These are phyloP conservation scores for Hordeum pubiflorum DNA, from an alignment of 202 grass and related monocot species.

Conservation along the genomic window DNA sequence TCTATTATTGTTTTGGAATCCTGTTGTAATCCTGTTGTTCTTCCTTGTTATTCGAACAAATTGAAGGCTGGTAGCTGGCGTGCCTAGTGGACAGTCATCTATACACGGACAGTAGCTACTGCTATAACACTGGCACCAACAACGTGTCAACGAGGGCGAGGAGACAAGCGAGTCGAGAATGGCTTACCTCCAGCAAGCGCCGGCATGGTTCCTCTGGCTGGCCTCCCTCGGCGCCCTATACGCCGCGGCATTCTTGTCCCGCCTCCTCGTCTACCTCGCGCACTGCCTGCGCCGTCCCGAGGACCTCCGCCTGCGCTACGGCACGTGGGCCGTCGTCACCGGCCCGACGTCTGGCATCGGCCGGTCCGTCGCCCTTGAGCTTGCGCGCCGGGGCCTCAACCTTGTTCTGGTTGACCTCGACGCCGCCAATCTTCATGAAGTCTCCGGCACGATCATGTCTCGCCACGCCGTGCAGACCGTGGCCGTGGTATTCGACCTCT, in stretches of 20 bases:
- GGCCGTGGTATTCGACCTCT: slow-evolving; percentile 8
- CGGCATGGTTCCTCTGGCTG: not conserved
- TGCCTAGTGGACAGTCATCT: not conserved
- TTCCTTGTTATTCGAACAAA: not conserved
- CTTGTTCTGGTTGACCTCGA: not conserved
- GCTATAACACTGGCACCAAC: not conserved
- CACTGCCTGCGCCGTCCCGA: not conserved
- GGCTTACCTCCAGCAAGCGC: not conserved
- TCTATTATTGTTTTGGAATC: too few relatives aligned
- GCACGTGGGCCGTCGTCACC: not conserved
- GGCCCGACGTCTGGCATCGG: slow-evolving; percentile 27
- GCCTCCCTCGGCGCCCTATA: not conserved
- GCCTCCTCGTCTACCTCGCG: not conserved
- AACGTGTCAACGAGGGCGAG: too few relatives aligned
- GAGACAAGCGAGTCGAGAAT: not conserved
- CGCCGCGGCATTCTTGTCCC: not conserved
- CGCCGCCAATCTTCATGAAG: slow-evolving; percentile 2
- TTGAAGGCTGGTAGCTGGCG: not conserved
- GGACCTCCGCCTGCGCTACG: not conserved
- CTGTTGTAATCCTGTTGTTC: not conserved
- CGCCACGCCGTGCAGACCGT: not conserved
- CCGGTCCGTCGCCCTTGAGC: not conserved
- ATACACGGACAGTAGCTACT: not conserved
- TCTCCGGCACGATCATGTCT: not conserved
- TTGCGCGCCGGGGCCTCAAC: not conserved